phyloP scores from a whole-genome alignment of 140 eudicot species.

The Cichorium intybus region DNA sequence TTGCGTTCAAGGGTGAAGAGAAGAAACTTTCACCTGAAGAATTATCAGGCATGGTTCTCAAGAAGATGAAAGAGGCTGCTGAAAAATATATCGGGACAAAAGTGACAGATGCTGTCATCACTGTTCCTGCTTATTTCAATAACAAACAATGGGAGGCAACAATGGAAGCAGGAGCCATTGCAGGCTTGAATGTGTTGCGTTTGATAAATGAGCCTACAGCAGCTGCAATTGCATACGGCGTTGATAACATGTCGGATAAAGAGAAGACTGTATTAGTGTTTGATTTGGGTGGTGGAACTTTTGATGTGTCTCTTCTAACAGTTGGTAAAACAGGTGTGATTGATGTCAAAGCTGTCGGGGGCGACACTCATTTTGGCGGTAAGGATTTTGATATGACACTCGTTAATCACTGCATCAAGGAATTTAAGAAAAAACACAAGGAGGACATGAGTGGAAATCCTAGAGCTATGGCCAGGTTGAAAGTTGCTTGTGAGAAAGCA shows the following conservation, averaged over 20 bases:
- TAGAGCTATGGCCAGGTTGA: background rate
- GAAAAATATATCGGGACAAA: background rate
- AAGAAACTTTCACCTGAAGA: no score
- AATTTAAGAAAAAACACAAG: background rate
- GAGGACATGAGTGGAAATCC: background rate
- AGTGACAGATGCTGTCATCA: background rate
- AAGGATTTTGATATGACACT: background rate
- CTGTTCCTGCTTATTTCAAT: background rate
- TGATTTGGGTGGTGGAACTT: background rate
- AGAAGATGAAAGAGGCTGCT: no score
- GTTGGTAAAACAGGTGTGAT: background rate
- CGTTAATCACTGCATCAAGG: background rate
- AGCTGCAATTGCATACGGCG: no score
- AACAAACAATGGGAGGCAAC: background rate
- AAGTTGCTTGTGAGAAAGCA: background rate
- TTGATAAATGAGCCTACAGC: no score
- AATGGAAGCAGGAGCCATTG: no score
- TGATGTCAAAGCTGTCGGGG: background rate
- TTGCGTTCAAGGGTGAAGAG: no score
- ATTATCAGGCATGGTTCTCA: no score
- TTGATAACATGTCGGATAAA: no score
- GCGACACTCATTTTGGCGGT: background rate
- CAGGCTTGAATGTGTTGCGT: no score
- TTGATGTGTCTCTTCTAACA: background rate
- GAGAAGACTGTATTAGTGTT: conserved; percentile 1